A percentile compares a stretch with the other conserved stretches of the same genome.
Evolutionary conservation across 2,329 filamentous ascomycete genomes (phyloP).

Genomic region (Arthrobotrys pseudoclavata): DNA sequence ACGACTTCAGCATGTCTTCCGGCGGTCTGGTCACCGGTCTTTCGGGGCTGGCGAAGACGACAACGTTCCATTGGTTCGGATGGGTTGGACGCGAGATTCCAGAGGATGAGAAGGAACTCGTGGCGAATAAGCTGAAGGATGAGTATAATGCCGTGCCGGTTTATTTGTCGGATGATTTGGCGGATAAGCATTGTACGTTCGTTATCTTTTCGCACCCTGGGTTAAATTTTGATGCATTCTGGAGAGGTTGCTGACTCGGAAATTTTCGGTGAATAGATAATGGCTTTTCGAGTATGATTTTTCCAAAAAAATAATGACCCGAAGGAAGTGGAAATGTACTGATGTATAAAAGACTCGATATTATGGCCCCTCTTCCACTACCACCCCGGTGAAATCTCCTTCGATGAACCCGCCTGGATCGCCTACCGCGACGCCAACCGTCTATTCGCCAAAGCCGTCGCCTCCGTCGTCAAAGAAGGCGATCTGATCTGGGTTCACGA

Average conservation of each 20-base stretch:
- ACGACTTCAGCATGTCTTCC: constrained; percentile 95
- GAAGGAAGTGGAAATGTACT: neutral
- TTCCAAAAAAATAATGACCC: neutral
- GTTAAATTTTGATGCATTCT: too few relatives aligned
- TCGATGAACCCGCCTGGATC: constrained; percentile 93
- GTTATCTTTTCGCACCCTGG: neutral
- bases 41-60: constrained; percentile 90
- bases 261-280: constrained; percentile 72
- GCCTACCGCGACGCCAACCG: constrained; percentile 94
- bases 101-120: constrained; percentile 80
- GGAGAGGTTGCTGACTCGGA: constrained; percentile 13
- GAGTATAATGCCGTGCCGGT: constrained; percentile 92
- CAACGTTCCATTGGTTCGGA: constrained; percentile 97
- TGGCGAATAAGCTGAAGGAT: constrained; percentile 83
- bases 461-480: constrained; percentile 88
- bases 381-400: constrained; percentile 97
- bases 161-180: constrained; percentile 92
- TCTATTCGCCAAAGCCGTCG: constrained; percentile 88
- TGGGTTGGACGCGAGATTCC: constrained; percentile 96
- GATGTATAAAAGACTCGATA: constrained; percentile 77
- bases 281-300: constrained; percentile 88
- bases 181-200: constrained; percentile 80
- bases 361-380: constrained; percentile 99
- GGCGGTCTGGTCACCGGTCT: constrained; percentile 94
- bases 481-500: constrained; percentile 99